phyloP scores from a whole-genome alignment of 2,329 filamentous ascomycete genomes.

The Fusarium sororula region DNA sequence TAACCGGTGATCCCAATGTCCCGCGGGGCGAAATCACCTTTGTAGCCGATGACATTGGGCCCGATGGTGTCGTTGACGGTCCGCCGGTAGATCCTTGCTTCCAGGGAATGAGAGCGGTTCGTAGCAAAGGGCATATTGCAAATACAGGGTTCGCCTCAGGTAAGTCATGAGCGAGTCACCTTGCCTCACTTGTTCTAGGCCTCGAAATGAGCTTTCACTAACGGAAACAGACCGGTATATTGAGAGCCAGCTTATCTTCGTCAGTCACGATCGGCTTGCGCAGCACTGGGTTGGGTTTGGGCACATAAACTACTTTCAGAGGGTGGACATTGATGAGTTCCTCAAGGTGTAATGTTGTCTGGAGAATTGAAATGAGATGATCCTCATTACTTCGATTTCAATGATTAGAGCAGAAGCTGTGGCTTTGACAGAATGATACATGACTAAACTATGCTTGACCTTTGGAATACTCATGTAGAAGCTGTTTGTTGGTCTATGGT shows the following conservation, averaged over 20 bases:
- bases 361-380: neutral
- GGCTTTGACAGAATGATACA: no score
- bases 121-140: slow-evolving; percentile 81
- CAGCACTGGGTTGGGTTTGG: slow-evolving; percentile 79
- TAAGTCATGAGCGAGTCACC: slow-evolving; percentile 48
- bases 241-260: slow-evolving; percentile 77
- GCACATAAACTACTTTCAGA: slow-evolving; percentile 68
- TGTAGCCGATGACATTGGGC: slow-evolving; percentile 79
- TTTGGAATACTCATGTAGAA: neutral
- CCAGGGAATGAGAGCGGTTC: slow-evolving; percentile 76
- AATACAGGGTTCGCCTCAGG: slow-evolving; percentile 75
- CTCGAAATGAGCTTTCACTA: neutral
- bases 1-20: slow-evolving; percentile 91
- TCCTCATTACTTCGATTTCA: rapidly evolving
- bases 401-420: rapidly evolving
- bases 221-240: slow-evolving; percentile 73
- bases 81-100: slow-evolving; percentile 73
- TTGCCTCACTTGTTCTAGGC: rapidly evolving
- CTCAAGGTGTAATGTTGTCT: slow-evolving; percentile 33
- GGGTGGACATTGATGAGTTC: slow-evolving; percentile 67
- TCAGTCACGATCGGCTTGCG: slow-evolving; percentile 79
- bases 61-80: slow-evolving; percentile 68
- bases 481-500: neutral
- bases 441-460: neutral
- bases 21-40: slow-evolving; percentile 88